Conservation (phyloP, 768 basidiomycete species). For the Termitomyces sp. region DNA sequence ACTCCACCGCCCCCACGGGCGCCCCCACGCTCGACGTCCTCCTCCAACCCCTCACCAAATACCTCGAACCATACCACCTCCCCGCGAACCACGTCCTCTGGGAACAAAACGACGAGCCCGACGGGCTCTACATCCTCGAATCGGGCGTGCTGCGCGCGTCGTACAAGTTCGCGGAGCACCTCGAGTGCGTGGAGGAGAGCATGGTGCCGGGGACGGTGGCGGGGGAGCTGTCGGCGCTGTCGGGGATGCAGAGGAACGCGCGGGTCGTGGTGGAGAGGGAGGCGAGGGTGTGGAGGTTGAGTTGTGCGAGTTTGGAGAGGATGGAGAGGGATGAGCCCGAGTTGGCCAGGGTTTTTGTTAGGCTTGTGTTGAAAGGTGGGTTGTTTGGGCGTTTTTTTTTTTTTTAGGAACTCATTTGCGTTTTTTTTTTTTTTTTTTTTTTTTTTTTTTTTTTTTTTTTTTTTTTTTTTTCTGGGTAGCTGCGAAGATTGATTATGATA, state of each 20-base stretch:
- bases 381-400: neutral
- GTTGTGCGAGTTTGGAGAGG: constrained; percentile 44
- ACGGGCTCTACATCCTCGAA: constrained; percentile 87
- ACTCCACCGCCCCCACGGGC: constrained; percentile 31
- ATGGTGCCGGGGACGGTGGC: constrained; percentile 94
- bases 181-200: constrained; percentile 70
- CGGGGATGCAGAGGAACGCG: constrained; percentile 76
- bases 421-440: too few relatives aligned
- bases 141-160: constrained; percentile 79
- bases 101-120: constrained; percentile 68
- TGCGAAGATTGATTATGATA: constrained; percentile 14
- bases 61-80: constrained; percentile 61
- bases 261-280: constrained; percentile 78
- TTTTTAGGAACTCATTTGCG: too few relatives aligned
- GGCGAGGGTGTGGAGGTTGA: constrained; percentile 79
- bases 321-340: constrained; percentile 67
- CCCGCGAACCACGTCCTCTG: constrained; percentile 63
- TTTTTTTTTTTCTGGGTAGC: constrained; percentile 4
- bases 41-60: constrained; percentile 60
- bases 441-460: too few relatives aligned
- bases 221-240: constrained; percentile 84
- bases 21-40: constrained; percentile 40
- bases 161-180: constrained; percentile 71
- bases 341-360: constrained; percentile 58
- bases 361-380: constrained; percentile 70